Percentiles rank a stretch among this genome's conserved stretches.
These are phyloP conservation scores for Ceriops decandra DNA, from an alignment of 345 rosid species.

Conservation along the genomic window DNA sequence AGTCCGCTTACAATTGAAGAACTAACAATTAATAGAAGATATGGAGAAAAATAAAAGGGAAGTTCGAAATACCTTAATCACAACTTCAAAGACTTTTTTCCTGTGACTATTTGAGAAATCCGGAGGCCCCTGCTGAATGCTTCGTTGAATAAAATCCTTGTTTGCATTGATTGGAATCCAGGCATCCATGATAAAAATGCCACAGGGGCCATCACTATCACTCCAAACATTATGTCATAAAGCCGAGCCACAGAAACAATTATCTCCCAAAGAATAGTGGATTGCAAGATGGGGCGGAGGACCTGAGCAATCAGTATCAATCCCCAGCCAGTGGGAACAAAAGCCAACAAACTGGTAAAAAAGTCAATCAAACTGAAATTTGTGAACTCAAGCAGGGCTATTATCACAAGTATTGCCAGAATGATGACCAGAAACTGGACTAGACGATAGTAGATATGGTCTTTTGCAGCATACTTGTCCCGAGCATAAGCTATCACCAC, in stretches of 20 bases:
- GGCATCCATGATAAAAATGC: slow-evolving; percentile 93
- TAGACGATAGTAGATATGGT: slow-evolving; percentile 79
- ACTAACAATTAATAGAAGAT: background rate
- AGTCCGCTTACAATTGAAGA: background rate
- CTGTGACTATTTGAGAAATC: slow-evolving; percentile 73
- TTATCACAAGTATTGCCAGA: slow-evolving; percentile 50
- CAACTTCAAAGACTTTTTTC: slow-evolving; percentile 52
- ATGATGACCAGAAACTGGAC: slow-evolving; percentile 77
- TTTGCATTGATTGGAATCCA: slow-evolving; percentile 92
- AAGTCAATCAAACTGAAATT: slow-evolving; percentile 53
- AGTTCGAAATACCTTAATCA: slow-evolving; percentile 31
- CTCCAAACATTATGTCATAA: slow-evolving; percentile 72
- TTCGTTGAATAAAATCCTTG: slow-evolving; percentile 78
- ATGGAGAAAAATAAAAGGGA: background rate
- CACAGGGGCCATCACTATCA: slow-evolving; percentile 75
- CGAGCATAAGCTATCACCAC: slow-evolving; percentile 58
- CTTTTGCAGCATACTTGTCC: slow-evolving; percentile 63
- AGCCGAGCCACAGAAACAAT: slow-evolving; percentile 80
- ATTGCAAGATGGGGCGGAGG: slow-evolving; percentile 55
- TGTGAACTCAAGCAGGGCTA: slow-evolving; percentile 67
- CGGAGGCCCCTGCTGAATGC: slow-evolving; percentile 91
- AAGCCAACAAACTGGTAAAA: slow-evolving; percentile 78
- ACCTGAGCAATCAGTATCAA: slow-evolving; percentile 74
- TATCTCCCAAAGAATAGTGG: slow-evolving; percentile 59
- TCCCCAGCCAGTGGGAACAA: slow-evolving; percentile 94